Evolutionary conservation across 139 green algal genomes (phyloP).

Genomic region (Asterochloris sp.): DNA sequence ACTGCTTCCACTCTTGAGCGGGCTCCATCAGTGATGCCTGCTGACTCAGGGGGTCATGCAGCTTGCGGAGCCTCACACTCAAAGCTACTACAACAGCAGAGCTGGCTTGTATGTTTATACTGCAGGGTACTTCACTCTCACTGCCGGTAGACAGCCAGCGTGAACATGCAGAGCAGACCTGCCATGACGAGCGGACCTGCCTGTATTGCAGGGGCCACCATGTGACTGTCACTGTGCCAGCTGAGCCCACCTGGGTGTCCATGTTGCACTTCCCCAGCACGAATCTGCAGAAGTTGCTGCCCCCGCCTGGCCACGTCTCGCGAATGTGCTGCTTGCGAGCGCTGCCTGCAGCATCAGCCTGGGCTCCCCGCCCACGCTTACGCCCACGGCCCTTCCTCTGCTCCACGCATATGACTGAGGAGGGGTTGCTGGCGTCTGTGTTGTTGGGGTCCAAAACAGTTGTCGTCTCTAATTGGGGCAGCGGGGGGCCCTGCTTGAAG

Average conservation of each 20-base stretch:
- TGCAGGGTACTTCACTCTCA: not conserved
- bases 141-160: not conserved
- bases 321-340: not conserved
- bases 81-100: not conserved
- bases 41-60: not conserved
- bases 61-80: not conserved
- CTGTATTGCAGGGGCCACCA: not conserved
- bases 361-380: no score
- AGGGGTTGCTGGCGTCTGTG: not conserved
- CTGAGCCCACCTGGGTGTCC: constrained; percentile 59
- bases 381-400: no score
- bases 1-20: not conserved
- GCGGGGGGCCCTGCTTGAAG: constrained; percentile 25
- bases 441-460: constrained; percentile 12
- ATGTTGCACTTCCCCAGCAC: constrained; percentile 90
- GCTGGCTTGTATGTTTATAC: not conserved
- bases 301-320: constrained; percentile 43
- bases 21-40: not conserved
- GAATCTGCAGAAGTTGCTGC: constrained; percentile 57
- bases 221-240: no score
- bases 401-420: not conserved
- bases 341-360: no score
- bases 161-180: not conserved
- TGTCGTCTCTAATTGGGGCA: constrained; percentile 28
- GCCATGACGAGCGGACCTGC: not conserved